These are phyloP conservation scores for Mesotaenium endlicherianum DNA, from an alignment of 139 green algal genomes.

Conservation along the genomic window DNA sequence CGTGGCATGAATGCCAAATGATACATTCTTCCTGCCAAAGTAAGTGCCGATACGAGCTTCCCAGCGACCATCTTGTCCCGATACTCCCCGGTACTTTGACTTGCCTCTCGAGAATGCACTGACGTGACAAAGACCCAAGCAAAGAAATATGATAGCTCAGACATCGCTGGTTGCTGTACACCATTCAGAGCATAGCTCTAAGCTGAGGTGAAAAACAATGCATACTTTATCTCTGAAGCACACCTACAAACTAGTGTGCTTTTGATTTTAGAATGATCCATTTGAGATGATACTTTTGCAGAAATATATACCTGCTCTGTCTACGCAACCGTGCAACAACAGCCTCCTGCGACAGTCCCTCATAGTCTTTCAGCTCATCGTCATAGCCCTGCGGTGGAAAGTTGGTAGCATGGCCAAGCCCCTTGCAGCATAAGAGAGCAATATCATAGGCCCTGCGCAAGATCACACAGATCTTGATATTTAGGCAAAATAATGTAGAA, in stretches of 20 bases:
- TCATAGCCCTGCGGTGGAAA: conserved; percentile 53
- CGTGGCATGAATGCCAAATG: conserved; percentile 66
- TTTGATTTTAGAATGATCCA: no score
- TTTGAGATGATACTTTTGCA: background rate
- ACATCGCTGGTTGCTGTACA: background rate
- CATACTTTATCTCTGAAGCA: background rate
- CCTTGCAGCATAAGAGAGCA: conserved; percentile 65
- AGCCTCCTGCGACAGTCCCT: background rate
- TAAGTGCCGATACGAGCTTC: conserved; percentile 71
- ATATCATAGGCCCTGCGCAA: conserved; percentile 66
- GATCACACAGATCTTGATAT: no score
- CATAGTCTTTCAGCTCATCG: background rate
- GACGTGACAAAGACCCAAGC: background rate
- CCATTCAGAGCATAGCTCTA: background rate
- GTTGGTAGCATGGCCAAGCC: conserved; percentile 58
- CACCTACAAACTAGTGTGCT: no score
- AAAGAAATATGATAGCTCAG: background rate
- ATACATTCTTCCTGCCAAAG: conserved; percentile 68
- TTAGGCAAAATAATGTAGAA: no score
- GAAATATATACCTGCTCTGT: background rate
- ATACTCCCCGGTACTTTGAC: conserved; percentile 65
- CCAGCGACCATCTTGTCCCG: conserved; percentile 63
- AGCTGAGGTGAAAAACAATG: no score
- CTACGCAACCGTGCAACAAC: background rate
- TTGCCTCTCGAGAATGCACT: conserved; percentile 64